These are phyloP conservation scores for Fusarium sp. DNA, from an alignment of 2,329 filamentous ascomycete species.

Conservation along the genomic window DNA sequence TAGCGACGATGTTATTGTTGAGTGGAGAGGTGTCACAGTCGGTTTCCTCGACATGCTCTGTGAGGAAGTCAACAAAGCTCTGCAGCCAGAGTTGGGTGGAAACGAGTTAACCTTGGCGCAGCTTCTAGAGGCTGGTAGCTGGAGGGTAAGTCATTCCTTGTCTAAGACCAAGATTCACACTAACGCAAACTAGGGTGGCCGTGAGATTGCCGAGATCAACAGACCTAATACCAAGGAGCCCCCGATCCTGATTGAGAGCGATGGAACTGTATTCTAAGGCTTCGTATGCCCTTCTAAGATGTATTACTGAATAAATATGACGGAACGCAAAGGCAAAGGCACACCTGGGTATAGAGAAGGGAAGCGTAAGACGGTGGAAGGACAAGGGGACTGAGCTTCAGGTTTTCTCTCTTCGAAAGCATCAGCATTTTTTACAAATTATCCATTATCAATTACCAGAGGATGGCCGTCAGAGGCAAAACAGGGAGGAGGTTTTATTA, in stretches of 20 bases:
- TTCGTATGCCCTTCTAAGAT: conserved; percentile 23
- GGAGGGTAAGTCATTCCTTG: conserved; percentile 78
- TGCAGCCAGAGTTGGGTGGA: conserved; percentile 71
- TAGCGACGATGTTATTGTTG: conserved; percentile 71
- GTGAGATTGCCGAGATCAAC: conserved; percentile 95
- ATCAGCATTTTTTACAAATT: conserved; percentile 38
- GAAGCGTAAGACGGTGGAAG: conserved; percentile 14
- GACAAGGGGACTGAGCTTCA: conserved; percentile 21
- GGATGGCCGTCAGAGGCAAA: conserved; percentile 17
- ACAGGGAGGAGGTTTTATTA: conserved; percentile 9
- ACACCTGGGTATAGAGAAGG: conserved; percentile 32
- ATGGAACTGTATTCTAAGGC: conserved; percentile 90
- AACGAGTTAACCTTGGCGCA: conserved; percentile 84
- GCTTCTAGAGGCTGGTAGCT: conserved; percentile 94
- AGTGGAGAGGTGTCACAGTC: conserved; percentile 74
- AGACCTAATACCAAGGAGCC: conserved; percentile 96
- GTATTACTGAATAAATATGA: conserved; percentile 43
- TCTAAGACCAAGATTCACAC: neutral
- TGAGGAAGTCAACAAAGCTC: conserved; percentile 52
- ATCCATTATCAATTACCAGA: conserved; percentile 37
- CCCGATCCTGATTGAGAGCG: conserved; percentile 94
- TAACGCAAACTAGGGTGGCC: conserved; percentile 74
- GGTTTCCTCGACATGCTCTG: conserved; percentile 69
- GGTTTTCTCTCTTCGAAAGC: conserved; percentile 34
- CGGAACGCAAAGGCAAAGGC: conserved; percentile 31